Conservation (phyloP, 495 filamentous ascomycete genomes). For the Trichoderma gamsii region DNA sequence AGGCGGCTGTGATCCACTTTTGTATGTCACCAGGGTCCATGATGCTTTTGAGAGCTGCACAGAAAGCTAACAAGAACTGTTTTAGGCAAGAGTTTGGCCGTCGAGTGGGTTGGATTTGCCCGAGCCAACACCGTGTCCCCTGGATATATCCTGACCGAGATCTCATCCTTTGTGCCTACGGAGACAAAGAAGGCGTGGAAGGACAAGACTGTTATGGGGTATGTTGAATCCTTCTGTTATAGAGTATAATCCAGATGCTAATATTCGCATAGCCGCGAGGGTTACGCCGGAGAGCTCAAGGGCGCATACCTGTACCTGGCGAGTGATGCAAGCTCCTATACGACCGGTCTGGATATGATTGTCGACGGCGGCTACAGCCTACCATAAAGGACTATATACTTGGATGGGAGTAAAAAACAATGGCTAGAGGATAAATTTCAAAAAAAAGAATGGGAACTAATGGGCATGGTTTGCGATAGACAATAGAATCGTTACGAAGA, state of each 20-base stretch:
- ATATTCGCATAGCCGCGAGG: constrained; percentile 50
- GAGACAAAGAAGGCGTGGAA: constrained; percentile 71
- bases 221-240: constrained; percentile 22
- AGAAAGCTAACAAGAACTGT: not conserved
- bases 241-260: constrained; percentile 15
- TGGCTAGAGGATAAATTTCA: not conserved
- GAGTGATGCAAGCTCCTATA: constrained; percentile 77
- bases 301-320: constrained; percentile 85
- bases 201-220: constrained; percentile 80
- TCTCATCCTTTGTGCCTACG: constrained; percentile 64
- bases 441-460: not conserved
- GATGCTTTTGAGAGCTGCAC: not conserved
- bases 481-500: not conserved
- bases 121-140: constrained; percentile 78
- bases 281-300: constrained; percentile 71
- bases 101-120: constrained; percentile 85
- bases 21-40: constrained; percentile 42
- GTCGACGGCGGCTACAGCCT: constrained; percentile 63
- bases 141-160: constrained; percentile 82
- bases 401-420: not conserved
- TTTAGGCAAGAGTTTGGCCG: constrained; percentile 62
- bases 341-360: constrained; percentile 69
- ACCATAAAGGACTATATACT: constrained; percentile 24
- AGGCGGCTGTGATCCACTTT: constrained; percentile 80
- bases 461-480: not conserved